These are phyloP conservation scores for Asterochloris sp. DNA, from an alignment of 139 green algal genomes.

Conservation along the genomic window DNA sequence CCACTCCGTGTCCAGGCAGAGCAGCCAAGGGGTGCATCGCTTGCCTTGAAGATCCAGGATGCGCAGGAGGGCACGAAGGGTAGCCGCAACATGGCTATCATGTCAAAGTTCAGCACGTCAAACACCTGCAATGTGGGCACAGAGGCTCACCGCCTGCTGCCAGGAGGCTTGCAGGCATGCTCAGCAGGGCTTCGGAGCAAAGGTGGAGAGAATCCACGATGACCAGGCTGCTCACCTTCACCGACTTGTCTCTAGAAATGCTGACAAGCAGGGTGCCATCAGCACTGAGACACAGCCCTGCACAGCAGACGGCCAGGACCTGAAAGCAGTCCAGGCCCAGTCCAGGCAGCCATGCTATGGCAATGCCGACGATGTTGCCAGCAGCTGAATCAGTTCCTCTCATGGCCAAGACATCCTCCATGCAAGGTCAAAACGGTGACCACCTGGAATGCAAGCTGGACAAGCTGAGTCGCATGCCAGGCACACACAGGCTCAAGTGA, in stretches of 20 bases:
- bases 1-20: neutral
- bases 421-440: too few relatives aligned
- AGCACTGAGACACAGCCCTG: slow-evolving; percentile 35
- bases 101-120: slow-evolving; percentile 95
- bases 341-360: too few relatives aligned
- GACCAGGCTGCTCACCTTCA: slow-evolving; percentile 25
- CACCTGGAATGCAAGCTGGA: too few relatives aligned
- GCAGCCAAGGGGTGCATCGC: neutral
- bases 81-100: slow-evolving; percentile 93
- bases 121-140: slow-evolving; percentile 65
- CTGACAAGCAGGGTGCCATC: slow-evolving; percentile 41
- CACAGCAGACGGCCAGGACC: neutral
- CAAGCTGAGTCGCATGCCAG: too few relatives aligned
- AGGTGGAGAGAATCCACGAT: too few relatives aligned
- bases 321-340: neutral
- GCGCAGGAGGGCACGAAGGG: slow-evolving; percentile 72
- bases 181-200: too few relatives aligned
- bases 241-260: slow-evolving; percentile 39
- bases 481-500: too few relatives aligned
- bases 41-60: slow-evolving; percentile 82
- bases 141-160: neutral
- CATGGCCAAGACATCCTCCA: too few relatives aligned
- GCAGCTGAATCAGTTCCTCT: too few relatives aligned
- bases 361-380: too few relatives aligned
- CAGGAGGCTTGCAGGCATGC: neutral